A percentile compares a stretch with the other conserved stretches of the same genome.
Conservation (phyloP, 805 yeast genomes). For the Wickerhamiella spandovensis region DNA sequence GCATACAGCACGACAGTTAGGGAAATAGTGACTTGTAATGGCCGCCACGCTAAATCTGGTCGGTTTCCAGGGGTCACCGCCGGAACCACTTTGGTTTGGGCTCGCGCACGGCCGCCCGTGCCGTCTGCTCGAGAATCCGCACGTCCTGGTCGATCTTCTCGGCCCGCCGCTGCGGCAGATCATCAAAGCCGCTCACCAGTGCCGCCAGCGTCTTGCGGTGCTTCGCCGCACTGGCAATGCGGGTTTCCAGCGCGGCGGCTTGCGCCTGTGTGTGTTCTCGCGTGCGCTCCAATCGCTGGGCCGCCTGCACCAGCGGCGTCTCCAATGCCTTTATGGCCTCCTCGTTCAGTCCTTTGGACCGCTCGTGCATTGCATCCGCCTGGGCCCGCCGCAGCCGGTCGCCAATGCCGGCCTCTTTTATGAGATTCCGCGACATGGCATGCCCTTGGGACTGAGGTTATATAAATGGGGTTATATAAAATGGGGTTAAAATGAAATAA, state of each 20-base stretch:
- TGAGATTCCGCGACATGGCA: not conserved
- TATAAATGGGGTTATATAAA: too few species aligned
- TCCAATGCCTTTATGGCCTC: conserved; percentile 13
- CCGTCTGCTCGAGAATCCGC: conserved; percentile 43
- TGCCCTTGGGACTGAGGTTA: too few species aligned
- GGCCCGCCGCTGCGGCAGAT: conserved; percentile 27
- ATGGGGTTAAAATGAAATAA: too few species aligned
- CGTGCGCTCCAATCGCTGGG: conserved; percentile 16
- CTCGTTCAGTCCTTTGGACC: conserved; percentile 6
- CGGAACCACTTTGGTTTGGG: not conserved
- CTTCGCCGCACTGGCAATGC: conserved; percentile 3
- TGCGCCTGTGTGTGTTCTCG: conserved; percentile 9
- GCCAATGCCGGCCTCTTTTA: conserved; percentile 6
- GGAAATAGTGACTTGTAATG: too few species aligned
- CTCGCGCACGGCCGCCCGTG: not conserved
- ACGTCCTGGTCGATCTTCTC: conserved; percentile 62
- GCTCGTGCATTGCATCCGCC: conserved; percentile 7
- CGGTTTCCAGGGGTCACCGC: too few species aligned
- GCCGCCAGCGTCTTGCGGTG: not conserved
- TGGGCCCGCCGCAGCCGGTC: conserved; percentile 8
- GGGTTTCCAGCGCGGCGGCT: conserved; percentile 6
- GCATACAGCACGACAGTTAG: too few species aligned
- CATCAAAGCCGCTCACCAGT: not conserved
- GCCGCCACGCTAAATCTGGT: too few species aligned
- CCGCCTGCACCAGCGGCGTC: conserved; percentile 17